Evolutionary conservation across 1,284 basidiomycete species (phyloP).

Genomic region (Ustilago lituana): DNA sequence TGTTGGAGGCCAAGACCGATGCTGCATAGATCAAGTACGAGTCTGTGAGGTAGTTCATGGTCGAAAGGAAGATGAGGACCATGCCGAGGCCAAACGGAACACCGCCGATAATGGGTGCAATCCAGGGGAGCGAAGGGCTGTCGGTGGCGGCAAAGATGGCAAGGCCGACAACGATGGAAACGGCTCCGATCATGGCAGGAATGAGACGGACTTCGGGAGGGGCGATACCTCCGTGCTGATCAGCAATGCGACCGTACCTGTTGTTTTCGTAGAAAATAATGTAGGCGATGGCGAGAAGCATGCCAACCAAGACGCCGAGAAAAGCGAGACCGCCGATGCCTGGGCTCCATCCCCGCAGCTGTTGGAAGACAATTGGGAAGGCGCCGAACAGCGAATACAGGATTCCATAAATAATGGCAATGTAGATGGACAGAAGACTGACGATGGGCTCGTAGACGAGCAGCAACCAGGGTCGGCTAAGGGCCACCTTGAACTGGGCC

Average conservation of each 20-base stretch:
- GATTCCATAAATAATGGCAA: constrained; percentile 77
- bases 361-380: constrained; percentile 66
- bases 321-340: constrained; percentile 66
- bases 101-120: constrained; percentile 51
- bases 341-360: constrained; percentile 54
- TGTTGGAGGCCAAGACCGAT: constrained; percentile 74
- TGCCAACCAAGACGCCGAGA: constrained; percentile 65
- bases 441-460: constrained; percentile 81
- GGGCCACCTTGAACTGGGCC: constrained; percentile 52
- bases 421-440: constrained; percentile 76
- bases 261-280: constrained; percentile 61
- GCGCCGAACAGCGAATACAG: constrained; percentile 62
- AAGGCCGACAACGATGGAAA: constrained; percentile 68
- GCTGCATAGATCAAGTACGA: constrained; percentile 71
- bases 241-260: constrained; percentile 43
- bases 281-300: constrained; percentile 52
- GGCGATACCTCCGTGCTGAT: constrained; percentile 54
- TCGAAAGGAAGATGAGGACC: constrained; percentile 73
- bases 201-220: constrained; percentile 60
- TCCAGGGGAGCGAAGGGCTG: constrained; percentile 65
- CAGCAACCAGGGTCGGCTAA: constrained; percentile 62
- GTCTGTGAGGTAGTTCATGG: constrained; percentile 70
- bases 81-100: constrained; percentile 55
- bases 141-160: constrained; percentile 66
- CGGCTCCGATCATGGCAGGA: constrained; percentile 62